Base-by-base conservation (phyloP, 192 early-diverging fungal species). In the Borealophlyctis nickersoniae region DNA sequence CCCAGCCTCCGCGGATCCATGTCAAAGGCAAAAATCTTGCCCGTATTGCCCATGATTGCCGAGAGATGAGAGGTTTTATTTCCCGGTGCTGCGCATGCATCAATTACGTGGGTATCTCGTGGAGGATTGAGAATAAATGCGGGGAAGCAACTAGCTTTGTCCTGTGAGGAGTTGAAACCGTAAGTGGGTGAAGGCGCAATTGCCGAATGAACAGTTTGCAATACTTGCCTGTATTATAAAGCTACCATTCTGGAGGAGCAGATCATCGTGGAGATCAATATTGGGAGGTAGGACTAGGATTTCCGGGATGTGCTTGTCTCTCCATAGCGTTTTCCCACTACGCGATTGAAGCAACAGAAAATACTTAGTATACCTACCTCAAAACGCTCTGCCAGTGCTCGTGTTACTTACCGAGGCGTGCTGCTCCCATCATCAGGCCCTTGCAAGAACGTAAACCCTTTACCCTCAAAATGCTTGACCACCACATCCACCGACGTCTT, bases 11-110 rank as follows among this genome's bases (percentile, higher is more conserved):
- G 59, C 45, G 66, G 67, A 75, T 96, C 93, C 72, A 87, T 79
- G 67, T 99, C 96, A 72, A 96, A 95, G 0, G 96, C 96, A 74
- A 81, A 89, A 49, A 99, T 91, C 33, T 72, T 82, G 13, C 94
- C 96, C 5, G 81, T 80, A 58, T 95, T 94, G 33, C 81, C 79
- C 89, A 98, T 92, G 28, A 94, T 76, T 58, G 91, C 89, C 3
- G 88, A 87, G 55, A 99, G 75, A 67, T 98, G 95, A 52, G 91
- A 91, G 3, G 96, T 99, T 70, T 99, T 99, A 78, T 99, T 99
- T 2, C 67, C 95, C 2, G 95, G 95, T 0, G 95, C 95, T 16
- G 96, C 96, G 70, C 95, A 99, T 5, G 88, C 93, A 69, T 99
- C 96, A 49, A 99, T 91, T 1, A 87, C 91, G 63, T 86, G 76